Base-by-base conservation (phyloP, 495 filamentous ascomycete species). In the Cercophora sp. region DNA sequence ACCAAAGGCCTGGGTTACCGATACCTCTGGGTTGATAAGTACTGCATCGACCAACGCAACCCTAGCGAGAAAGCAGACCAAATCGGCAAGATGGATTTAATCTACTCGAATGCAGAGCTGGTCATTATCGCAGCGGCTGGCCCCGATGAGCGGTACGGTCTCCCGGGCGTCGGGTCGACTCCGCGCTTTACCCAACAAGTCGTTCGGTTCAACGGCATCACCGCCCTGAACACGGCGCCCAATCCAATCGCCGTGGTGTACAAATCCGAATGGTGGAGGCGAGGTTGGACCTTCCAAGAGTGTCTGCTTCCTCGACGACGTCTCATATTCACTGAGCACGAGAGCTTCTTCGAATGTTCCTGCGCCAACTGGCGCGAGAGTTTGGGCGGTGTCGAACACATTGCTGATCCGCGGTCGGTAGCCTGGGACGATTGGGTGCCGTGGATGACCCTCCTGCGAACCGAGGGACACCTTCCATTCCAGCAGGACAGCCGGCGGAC, bases 71-170 rank as follows among this genome's bases (percentile, higher is more conserved):
- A 60, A 20, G 25, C 35, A 19, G n/a, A 42, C 13, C 60, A 64
- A 27, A 66, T 69, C 19, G 8, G 9, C 23, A 24, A 48, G 5
- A 68, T 68, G 66, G 54, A 52, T 22, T 31, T 47, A 9, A 49
- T 70, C 16, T 70, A 66, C 34, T 4, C 25, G 5, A 50, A 57
- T 18, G 56, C 66, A 1, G 35, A 51, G 8, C n/a, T 62, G 4
- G 63, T 60, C 1, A 61, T 68, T 25, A 51, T 67, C 32, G 62
- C 65, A 3, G 56, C 60, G 8, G 56, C 56, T 2, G 63, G 68
- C 16, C 10, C 44, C 0, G 60, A 60, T 11, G 29, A 44, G 16
- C 31, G 27, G 1, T 44, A 56, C 24, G 52, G 57, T 8, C 42
- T 59, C 8, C 57, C 52, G 2, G 52, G 57, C 13, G 10, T 58